These are phyloP conservation scores for Aristolochia contorta DNA, from an alignment of 164 flowering plant species.

Conservation along the genomic window DNA sequence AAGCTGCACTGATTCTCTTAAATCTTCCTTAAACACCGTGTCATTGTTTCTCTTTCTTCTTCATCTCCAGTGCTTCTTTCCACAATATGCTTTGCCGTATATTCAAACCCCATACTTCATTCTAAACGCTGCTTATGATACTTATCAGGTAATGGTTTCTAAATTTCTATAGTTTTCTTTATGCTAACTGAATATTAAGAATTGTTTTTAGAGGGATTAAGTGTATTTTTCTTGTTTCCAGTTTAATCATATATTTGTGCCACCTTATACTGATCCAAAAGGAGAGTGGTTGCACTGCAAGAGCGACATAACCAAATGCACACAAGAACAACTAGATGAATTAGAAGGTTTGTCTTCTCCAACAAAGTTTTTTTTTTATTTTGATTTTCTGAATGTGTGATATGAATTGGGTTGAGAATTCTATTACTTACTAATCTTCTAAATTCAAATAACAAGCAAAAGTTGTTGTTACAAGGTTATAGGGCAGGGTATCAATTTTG, in stretches of 20 bases:
- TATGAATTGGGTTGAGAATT: too few species aligned
- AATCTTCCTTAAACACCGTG: too few species aligned
- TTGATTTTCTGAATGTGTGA: too few species aligned
- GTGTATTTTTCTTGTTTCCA: conserved; percentile 14
- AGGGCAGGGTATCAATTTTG: too few species aligned
- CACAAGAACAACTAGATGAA: conserved; percentile 27
- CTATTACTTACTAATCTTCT: too few species aligned
- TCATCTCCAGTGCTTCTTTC: conserved; percentile 78
- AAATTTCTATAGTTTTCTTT: background rate
- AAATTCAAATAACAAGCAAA: too few species aligned
- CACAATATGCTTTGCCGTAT: conserved; percentile 55
- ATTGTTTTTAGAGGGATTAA: too few species aligned
- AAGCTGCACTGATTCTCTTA: background rate
- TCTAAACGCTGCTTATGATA: conserved; percentile 84
- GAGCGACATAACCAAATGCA: conserved; percentile 43
- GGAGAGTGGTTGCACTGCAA: conserved; percentile 73
- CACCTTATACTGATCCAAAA: conserved; percentile 62
- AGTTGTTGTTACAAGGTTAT: too few species aligned
- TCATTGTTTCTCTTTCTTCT: background rate
- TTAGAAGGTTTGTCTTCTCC: conserved; percentile 53
- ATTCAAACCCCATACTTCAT: conserved; percentile 70
- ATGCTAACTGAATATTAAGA: background rate
- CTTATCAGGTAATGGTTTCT: background rate
- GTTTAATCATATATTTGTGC: conserved; percentile 73
- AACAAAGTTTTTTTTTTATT: background rate